Conservation (phyloP, 2,329 filamentous ascomycete genomes). For the Phaeoacremonium minimum region DNA sequence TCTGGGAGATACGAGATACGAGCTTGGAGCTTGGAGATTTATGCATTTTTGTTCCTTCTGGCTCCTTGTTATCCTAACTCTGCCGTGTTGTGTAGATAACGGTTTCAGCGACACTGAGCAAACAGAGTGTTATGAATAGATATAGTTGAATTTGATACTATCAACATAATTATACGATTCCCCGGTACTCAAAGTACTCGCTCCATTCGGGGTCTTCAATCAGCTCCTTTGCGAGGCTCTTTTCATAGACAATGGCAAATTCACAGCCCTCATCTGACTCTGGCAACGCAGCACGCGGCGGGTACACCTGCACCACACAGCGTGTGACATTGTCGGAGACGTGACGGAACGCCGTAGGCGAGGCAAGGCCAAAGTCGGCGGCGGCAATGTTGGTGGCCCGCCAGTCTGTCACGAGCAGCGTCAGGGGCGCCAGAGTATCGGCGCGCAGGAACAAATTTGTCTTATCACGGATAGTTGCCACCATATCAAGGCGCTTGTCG, state of each 20-base stretch:
- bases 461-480: constrained; percentile 31
- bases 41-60: no score
- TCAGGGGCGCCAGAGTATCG: constrained; percentile 28
- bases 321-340: constrained; percentile 22
- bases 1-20: no score
- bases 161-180: no score
- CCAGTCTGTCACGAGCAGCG: constrained; percentile 28
- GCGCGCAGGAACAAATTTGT: constrained; percentile 23
- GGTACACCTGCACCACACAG: constrained; percentile 24
- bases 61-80: no score
- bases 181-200: constrained; percentile 31
- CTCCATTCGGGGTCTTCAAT: constrained; percentile 28
- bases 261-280: constrained; percentile 28
- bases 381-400: constrained; percentile 22
- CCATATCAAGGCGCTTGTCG: constrained; percentile 17
- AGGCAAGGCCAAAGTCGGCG: constrained; percentile 30
- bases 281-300: constrained; percentile 15
- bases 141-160: no score
- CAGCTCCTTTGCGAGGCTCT: constrained; percentile 20
- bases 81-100: no score
- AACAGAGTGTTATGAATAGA: no score
- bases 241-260: constrained; percentile 28
- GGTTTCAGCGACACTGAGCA: no score
- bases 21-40: neutral
- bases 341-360: constrained; percentile 25